Evolutionary conservation across 1,284 basidiomycete genomes (phyloP).

Genomic region (Irpex sp.): DNA sequence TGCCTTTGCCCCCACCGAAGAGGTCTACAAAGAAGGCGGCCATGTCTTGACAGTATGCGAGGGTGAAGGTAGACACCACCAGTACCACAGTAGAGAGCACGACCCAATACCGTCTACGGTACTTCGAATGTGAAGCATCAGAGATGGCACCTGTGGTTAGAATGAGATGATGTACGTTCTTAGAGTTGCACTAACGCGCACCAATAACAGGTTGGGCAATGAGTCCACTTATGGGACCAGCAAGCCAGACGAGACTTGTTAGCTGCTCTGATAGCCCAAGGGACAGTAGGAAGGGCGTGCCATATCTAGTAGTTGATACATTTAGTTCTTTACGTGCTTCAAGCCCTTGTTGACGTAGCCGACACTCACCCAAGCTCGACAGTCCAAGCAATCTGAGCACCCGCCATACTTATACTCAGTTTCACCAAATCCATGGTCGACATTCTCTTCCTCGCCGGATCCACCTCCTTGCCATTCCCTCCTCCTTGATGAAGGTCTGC

Average conservation of each 20-base stretch:
- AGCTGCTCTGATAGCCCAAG: constrained; percentile 89
- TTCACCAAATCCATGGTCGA: constrained; percentile 75
- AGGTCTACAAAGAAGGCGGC: constrained; percentile 78
- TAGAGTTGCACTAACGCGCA: constrained; percentile 27
- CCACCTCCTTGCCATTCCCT: constrained; percentile 17
- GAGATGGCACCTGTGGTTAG: constrained; percentile 76
- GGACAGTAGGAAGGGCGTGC: constrained; percentile 88
- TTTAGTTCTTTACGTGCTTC: background rate
- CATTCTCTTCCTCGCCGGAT: constrained; percentile 33
- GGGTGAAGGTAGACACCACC: constrained; percentile 63
- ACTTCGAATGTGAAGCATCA: constrained; percentile 86
- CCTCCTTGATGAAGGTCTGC: constrained; percentile 7
- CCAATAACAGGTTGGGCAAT: constrained; percentile 95
- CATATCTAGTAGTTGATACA: constrained; percentile 56
- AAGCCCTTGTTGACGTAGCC: too few species aligned
- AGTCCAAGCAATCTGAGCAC: constrained; percentile 92
- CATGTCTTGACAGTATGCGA: constrained; percentile 83
- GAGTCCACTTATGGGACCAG: constrained; percentile 91
- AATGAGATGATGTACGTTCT: background rate
- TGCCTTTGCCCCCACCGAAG: constrained; percentile 73
- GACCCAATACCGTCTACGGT: constrained; percentile 89
- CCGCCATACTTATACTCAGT: constrained; percentile 80
- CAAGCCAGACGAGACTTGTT: constrained; percentile 95
- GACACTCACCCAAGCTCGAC: constrained; percentile 78
- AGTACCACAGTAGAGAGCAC: constrained; percentile 76